phyloP scores from a whole-genome alignment of 2,329 filamentous ascomycete genomes.

The Pseudocercospora fijiensis region DNA sequence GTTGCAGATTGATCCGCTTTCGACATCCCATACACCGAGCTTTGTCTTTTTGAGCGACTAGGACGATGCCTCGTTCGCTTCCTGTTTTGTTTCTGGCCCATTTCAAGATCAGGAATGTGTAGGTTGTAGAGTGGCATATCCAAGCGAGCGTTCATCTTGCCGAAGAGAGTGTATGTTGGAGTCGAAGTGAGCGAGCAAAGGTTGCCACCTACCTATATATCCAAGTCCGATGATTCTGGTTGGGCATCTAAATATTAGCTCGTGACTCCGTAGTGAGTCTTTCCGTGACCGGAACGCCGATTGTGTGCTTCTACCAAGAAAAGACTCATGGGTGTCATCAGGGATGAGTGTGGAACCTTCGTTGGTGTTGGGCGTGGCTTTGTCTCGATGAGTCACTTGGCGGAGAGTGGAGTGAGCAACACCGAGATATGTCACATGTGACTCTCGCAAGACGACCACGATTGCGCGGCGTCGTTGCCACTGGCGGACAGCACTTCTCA shows the following conservation, averaged over 20 bases:
- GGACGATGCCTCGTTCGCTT: slow-evolving; percentile 26
- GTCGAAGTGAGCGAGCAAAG: not conserved
- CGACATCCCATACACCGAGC: not conserved
- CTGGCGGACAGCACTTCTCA: slow-evolving; percentile 2
- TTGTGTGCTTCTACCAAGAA: slow-evolving; percentile 1
- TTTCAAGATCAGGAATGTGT: slow-evolving; percentile 1
- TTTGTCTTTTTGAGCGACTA: slow-evolving; percentile 13
- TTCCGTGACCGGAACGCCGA: slow-evolving; percentile 1
- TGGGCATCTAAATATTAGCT: slow-evolving; percentile 1
- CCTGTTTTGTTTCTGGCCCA: slow-evolving; percentile 24
- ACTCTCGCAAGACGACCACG: not conserved
- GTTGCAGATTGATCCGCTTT: slow-evolving; percentile 2
- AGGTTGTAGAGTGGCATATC: not conserved
- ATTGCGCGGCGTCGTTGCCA: slow-evolving; percentile 11
- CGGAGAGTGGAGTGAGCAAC: slow-evolving; percentile 5
- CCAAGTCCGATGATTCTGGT: not conserved
- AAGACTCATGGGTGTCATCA: not conserved
- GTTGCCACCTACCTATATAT: slow-evolving; percentile 7
- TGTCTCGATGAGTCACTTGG: slow-evolving; percentile 7
- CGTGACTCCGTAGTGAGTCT: slow-evolving; percentile 11
- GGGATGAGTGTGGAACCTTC: slow-evolving; percentile 1
- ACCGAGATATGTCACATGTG: slow-evolving; percentile 7
- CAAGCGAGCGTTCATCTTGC: slow-evolving; percentile 18
- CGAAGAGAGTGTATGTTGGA: slow-evolving; percentile 6
- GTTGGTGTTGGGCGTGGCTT: slow-evolving; percentile 7